Evolutionary conservation across 2,329 filamentous ascomycete species (phyloP), one percentile per base, ranked within the genome.

Genomic region (Penicillium oxalicum): DNA sequence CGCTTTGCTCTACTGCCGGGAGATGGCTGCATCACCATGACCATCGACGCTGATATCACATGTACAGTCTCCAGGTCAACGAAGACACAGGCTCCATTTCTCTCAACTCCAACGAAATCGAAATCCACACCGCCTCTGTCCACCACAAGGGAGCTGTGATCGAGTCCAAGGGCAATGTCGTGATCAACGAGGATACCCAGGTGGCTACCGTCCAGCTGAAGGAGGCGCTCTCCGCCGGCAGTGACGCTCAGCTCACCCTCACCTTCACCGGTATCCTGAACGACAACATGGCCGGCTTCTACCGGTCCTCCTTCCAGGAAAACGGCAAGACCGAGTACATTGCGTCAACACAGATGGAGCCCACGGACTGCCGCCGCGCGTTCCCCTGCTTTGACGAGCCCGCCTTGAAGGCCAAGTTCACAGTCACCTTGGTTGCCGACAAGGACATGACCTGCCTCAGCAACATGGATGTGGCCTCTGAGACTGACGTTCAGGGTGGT

Each of bases 351-450:
- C 91, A 97, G 76, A 95, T 97, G 87, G 91, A 97, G 75, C 86
- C 91, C 35, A 96, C 91, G 11, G 91, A 97, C 73, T 91, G 89
- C 53, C 82, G 91, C 61, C 81, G 91, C 60, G 90, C 91, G 5
- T 95, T 97, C 74, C 91, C 91, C 38, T 96, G 91, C 73, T 96
- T 96, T 69, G 91, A 97, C 65, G 93, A 97, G 75, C 91, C 91
- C 27, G 86, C 89, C 26, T 78, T 97, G 59, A 97, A 97, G 77
- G 88, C 91, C 35, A 85, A 87, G 57, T 97, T 95, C 72, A 91
- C 88, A 28, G 83, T 96, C 55, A 95, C 91, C 0, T 78, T 97
- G 59, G 79, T 97, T 60, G 90, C 91, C 4, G 91, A 96, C 70
- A 88, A 94, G 74, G 77, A 88, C 62, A 73, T 95, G 72, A 95